phyloP scores from a whole-genome alignment of 495 filamentous ascomycete species.

The Neurospora intermedia region DNA sequence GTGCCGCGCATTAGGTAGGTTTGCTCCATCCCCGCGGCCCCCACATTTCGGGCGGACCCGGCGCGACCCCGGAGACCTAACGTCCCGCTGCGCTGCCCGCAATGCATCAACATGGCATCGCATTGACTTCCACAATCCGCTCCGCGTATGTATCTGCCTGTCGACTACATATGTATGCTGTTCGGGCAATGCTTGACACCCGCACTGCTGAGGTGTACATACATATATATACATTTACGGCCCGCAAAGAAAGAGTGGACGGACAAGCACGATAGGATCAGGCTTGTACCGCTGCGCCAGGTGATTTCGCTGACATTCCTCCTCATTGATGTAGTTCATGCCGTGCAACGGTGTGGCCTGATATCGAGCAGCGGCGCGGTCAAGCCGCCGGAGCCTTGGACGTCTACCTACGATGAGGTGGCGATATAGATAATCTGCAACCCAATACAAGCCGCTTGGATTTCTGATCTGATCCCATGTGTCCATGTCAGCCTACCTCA shows the following conservation, averaged over 20 bases:
- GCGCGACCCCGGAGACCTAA: background rate
- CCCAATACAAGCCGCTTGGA: background rate
- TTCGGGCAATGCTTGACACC: background rate
- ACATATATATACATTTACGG: background rate
- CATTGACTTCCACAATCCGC: background rate
- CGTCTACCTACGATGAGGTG: background rate
- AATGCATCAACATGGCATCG: background rate
- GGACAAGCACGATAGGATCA: background rate
- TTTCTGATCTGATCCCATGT: background rate
- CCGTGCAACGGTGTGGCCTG: background rate
- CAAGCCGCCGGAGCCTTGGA: too few species aligned
- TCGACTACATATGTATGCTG: background rate
- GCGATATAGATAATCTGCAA: background rate
- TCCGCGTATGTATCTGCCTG: background rate
- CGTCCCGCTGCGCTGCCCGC: background rate
- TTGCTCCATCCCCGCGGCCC: background rate
- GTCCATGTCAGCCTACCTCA: background rate
- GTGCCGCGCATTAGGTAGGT: background rate
- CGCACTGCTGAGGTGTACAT: background rate
- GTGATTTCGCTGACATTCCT: background rate
- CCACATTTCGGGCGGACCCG: background rate
- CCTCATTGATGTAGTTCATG: background rate
- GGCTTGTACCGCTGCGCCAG: background rate
- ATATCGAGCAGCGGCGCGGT: too few species aligned
- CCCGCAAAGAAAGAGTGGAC: background rate